Evolutionary conservation across 257 asterid species (phyloP).

Genomic region (Cynanchum wilfordii): DNA sequence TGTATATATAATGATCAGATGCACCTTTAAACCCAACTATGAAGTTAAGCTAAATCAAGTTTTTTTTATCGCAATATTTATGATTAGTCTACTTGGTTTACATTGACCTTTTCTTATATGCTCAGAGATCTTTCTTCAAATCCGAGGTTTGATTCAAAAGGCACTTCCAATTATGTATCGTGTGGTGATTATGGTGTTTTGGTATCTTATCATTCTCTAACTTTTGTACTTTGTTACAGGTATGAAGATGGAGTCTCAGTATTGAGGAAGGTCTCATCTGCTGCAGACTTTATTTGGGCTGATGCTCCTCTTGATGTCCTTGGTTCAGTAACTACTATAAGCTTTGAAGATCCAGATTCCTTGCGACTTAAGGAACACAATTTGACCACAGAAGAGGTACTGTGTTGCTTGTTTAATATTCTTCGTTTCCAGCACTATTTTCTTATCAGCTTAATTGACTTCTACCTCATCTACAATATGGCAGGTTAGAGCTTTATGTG

Average conservation of each 20-base stretch:
- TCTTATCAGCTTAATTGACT: slow-evolving; percentile 10
- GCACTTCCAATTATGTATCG: background rate
- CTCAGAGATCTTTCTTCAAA: background rate
- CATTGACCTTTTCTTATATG: background rate
- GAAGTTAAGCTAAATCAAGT: background rate
- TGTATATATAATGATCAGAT: background rate
- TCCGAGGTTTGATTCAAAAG: background rate
- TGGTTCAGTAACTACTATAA: slow-evolving; percentile 72
- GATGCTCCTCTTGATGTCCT: slow-evolving; percentile 68
- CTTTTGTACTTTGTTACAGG: slow-evolving; percentile 29
- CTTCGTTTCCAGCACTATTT: background rate
- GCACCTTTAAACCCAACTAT: background rate
- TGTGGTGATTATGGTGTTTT: background rate
- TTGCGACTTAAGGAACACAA: slow-evolving; percentile 61
- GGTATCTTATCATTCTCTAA: background rate
- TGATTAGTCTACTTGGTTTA: background rate
- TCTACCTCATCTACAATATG: slow-evolving; percentile 11
- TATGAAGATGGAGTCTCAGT: slow-evolving; percentile 88
- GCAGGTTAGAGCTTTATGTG: slow-evolving; percentile 82
- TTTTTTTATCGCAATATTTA: background rate
- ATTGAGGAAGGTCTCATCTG: slow-evolving; percentile 64
- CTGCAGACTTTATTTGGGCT: slow-evolving; percentile 73
- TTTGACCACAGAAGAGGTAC: slow-evolving; percentile 82
- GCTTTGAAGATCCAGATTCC: slow-evolving; percentile 57
- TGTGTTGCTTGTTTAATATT: background rate